Conservation (phyloP, 2,329 filamentous ascomycete genomes). For the Cladophialophora chaetospira region DNA sequence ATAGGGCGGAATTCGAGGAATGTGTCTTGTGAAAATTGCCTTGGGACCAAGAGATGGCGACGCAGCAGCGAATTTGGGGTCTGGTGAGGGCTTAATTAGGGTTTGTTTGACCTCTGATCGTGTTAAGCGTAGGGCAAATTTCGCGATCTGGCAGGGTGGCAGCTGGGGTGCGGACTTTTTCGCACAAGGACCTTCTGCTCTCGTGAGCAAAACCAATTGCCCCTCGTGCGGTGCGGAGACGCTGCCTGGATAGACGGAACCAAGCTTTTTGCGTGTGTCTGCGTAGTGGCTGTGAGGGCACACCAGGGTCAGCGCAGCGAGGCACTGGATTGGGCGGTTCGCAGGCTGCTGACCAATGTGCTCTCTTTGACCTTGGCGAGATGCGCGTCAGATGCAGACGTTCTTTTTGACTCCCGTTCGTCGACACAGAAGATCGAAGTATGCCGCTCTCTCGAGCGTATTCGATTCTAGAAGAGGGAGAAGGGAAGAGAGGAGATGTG, state of each 20-base stretch:
- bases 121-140: background rate
- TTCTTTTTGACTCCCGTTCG: background rate
- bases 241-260: conserved; percentile 8
- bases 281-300: conserved; percentile 3
- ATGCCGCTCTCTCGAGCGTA: background rate
- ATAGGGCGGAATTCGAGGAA: background rate
- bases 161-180: background rate
- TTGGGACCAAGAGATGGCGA: background rate
- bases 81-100: background rate
- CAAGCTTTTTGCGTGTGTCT: background rate
- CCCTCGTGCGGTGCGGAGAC: background rate
- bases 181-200: background rate
- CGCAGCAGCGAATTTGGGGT: background rate
- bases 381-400: background rate
- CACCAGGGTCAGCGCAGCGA: background rate
- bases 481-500: too few relatives aligned
- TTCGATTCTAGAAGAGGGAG: too few relatives aligned
- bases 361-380: background rate
- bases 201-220: conserved; percentile 7
- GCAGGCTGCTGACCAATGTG: conserved; percentile 16
- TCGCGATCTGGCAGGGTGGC: background rate
- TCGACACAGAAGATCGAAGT: background rate
- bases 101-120: background rate
- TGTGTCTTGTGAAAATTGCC: background rate
- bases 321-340: conserved; percentile 4